These are phyloP conservation scores for Solanum microdontum DNA, from an alignment of 257 asterid species.

Conservation along the genomic window DNA sequence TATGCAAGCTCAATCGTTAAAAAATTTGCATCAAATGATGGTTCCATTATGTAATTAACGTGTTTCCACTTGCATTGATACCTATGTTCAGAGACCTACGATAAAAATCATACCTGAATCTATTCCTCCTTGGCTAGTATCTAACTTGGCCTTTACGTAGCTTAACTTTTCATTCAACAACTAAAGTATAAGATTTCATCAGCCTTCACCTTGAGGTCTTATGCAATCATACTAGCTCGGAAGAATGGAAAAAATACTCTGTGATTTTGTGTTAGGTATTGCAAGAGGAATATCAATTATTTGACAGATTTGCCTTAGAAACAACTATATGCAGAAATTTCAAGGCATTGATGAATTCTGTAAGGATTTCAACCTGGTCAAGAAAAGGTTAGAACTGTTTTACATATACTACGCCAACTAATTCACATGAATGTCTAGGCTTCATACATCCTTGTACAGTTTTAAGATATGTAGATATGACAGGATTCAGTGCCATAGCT, in stretches of 20 bases:
- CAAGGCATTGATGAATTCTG: neutral
- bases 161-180: neutral
- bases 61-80: neutral
- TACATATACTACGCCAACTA: neutral
- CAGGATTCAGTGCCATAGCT: neutral
- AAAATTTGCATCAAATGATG: neutral
- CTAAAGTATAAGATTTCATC: neutral
- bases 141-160: neutral
- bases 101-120: neutral
- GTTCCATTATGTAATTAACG: neutral
- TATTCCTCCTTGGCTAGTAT: neutral
- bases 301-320: neutral
- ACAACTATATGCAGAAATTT: neutral
- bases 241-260: neutral
- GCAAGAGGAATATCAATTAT: neutral
- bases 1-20: neutral
- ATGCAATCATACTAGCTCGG: neutral
- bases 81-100: neutral
- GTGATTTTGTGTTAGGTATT: neutral
- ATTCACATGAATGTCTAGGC: neutral
- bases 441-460: neutral
- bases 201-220: neutral
- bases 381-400: neutral
- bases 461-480: neutral
- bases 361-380: neutral